Base-by-base conservation (phyloP, 1,284 basidiomycete species). In the Apiotrichum akiyoshidainum region DNA sequence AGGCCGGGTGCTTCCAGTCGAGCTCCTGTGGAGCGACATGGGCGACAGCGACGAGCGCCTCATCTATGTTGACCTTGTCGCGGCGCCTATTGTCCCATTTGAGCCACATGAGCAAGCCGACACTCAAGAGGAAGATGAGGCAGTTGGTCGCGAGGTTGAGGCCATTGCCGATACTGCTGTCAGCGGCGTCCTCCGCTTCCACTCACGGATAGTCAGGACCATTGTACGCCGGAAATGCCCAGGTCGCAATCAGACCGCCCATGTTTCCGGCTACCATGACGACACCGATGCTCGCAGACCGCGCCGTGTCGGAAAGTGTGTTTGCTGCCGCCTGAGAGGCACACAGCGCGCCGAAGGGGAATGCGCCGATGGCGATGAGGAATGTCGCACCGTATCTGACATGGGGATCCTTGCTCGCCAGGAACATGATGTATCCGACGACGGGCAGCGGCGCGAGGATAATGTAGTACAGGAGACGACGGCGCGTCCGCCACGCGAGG, bases 401-500 rank as follows among this genome's bases (percentile, higher is more conserved):
- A 4, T 33, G 17, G 12, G 52, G 26, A 26, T 47, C 17, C n/a
- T n/a, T 41, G 17, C 49, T 52, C 37, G 62, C 68, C 2, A 74
- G 54, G 57, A 67, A 65, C 62, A 70, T 68, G 48, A 66, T 56
- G 56, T 73, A 75, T 7, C 74, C 70, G 3, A 69, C 49, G 10
- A 72, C 64, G 63, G 74, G 70, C 17, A 76, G 57, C 4, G 66
- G 58, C 1, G 70, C 65, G 2, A 64, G 67, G 13, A 58, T 50
- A 39, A 75, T 59, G 59, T 70, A 67, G 59, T 69, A 69, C 16
- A 72, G 45, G 1, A 71, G 67, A 33, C 75, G 72, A 16, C 65
- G 60, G 46, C 68, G 64, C 34, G 64, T 67, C 64, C 75, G 76
- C 64, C 67, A 73, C 10, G 75, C 68, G 5, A 65, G 21, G 57